Evolutionary conservation across 345 rosid genomes (phyloP).

Genomic region (Turritis glabra): DNA sequence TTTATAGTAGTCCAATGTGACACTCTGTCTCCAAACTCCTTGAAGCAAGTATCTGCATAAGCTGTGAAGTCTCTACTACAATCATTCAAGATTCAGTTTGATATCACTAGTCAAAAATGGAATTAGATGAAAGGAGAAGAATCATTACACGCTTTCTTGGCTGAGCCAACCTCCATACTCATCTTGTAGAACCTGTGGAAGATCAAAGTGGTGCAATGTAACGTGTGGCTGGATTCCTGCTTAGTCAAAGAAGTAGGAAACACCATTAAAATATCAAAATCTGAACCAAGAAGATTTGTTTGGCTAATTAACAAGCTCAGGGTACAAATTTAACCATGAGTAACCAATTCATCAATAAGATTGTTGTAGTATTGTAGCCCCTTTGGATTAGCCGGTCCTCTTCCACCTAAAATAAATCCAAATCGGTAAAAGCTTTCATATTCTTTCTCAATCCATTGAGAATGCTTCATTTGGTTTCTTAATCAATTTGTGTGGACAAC

Average conservation of each 20-base stretch:
- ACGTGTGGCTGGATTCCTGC: conserved; percentile 68
- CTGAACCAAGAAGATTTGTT: neutral
- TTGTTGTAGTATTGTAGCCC: conserved; percentile 65
- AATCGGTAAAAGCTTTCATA: neutral
- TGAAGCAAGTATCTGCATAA: conserved; percentile 42
- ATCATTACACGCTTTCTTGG: conserved; percentile 54
- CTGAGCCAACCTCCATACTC: conserved; percentile 76
- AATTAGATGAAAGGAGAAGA: neutral
- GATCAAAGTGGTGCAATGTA: conserved; percentile 58
- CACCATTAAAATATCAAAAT: neutral
- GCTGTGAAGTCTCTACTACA: conserved; percentile 72
- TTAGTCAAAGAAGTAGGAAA: neutral
- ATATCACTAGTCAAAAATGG: neutral
- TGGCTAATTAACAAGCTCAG: neutral
- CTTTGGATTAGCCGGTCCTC: conserved; percentile 58
- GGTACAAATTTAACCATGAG: conserved; percentile 43
- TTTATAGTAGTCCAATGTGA: conserved; percentile 83
- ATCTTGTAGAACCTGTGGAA: conserved; percentile 67
- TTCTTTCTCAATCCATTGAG: no score
- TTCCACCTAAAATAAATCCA: conserved; percentile 48
- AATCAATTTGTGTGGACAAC: neutral
- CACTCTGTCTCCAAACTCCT: conserved; percentile 85
- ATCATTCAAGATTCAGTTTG: neutral
- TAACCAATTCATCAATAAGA: conserved; percentile 48
- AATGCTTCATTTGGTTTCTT: neutral